Conservation (phyloP, 2,329 filamentous ascomycete genomes). For the Fusarium falciforme region DNA sequence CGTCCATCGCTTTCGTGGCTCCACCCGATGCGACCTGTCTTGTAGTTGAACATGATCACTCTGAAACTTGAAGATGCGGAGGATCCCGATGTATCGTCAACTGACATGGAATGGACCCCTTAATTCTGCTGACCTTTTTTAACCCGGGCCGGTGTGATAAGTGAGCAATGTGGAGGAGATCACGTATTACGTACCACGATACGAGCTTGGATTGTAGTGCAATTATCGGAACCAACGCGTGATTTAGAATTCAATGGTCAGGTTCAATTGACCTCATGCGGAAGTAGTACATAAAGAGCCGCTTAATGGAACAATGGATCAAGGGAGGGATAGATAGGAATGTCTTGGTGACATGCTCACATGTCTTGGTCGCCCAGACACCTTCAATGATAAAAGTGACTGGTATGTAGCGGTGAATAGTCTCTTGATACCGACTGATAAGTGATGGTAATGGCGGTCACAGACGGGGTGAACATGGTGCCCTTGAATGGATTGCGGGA, state of each 20-base stretch:
- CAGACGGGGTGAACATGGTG: background rate
- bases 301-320: background rate
- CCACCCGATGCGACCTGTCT: slow-evolving; percentile 1
- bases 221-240: background rate
- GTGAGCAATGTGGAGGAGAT: background rate
- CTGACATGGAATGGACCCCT: background rate
- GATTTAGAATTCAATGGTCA: background rate
- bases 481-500: background rate
- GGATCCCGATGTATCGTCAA: background rate
- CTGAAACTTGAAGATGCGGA: background rate
- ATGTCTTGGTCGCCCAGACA: background rate
- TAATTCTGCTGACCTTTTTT: background rate
- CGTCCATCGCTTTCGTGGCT: background rate
- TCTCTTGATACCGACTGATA: background rate
- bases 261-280: background rate
- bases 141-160: background rate
- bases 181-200: background rate
- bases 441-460: background rate
- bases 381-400: background rate
- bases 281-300: background rate
- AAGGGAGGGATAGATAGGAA: background rate
- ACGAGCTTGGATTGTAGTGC: background rate
- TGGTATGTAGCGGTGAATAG: background rate
- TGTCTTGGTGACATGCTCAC: background rate
- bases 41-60: background rate